A percentile compares a stretch with the other conserved stretches of the same genome.
phyloP scores from a whole-genome alignment of 345 rosid species.

The Garcia nutans region DNA sequence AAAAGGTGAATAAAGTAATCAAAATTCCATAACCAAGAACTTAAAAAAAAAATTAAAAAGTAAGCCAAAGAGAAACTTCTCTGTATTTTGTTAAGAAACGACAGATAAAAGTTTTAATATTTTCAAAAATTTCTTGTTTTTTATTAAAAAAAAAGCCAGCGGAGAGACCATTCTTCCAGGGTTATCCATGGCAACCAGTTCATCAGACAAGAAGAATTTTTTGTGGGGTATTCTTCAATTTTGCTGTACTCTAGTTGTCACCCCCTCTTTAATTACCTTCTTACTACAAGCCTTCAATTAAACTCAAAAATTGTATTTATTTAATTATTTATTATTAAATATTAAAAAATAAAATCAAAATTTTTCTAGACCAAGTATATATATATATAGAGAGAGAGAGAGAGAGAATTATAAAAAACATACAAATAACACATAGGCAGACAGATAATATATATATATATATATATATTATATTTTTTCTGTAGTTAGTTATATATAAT shows the following conservation, averaged over 20 bases:
- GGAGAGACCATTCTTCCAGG: not conserved
- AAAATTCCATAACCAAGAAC: not conserved
- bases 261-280: not conserved
- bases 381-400: too few relatives aligned
- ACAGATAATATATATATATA: too few relatives aligned
- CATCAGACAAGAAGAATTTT: conserved; percentile 1
- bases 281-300: too few relatives aligned
- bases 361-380: too few relatives aligned
- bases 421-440: too few relatives aligned
- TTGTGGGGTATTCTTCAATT: conserved; percentile 28
- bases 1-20: not conserved
- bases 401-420: too few relatives aligned
- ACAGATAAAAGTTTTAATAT: not conserved
- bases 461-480: too few relatives aligned
- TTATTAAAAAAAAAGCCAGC: not conserved
- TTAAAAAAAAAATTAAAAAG: not conserved
- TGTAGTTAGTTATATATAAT: too few relatives aligned
- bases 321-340: too few relatives aligned
- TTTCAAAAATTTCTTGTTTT: too few relatives aligned
- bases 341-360: too few relatives aligned
- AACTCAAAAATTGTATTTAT: too few relatives aligned
- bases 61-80: conserved; percentile 15
- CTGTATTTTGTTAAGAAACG: not conserved
- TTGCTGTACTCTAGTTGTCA: conserved; percentile 54
- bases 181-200: not conserved